Conservation (phyloP, 192 early-diverging fungal genomes). For the Geosiphon pyriformis region DNA sequence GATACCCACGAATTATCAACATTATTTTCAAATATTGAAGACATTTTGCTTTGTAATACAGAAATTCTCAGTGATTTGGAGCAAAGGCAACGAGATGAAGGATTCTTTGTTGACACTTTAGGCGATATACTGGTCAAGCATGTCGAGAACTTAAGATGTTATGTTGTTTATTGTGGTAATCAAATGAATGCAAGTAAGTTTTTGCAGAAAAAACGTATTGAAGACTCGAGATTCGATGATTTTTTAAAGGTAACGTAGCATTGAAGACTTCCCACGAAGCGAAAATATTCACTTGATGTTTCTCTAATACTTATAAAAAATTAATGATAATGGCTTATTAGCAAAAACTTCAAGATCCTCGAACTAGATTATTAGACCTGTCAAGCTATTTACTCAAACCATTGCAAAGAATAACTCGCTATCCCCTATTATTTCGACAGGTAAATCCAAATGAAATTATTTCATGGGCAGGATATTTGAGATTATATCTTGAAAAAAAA, state of each 20-base stretch:
- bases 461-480: no score
- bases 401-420: constrained; percentile 91
- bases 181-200: constrained; percentile 57
- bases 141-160: constrained; percentile 52
- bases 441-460: constrained; percentile 27
- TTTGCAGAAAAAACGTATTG: constrained; percentile 47
- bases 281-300: no score
- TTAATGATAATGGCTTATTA: no score
- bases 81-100: constrained; percentile 46
- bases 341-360: constrained; percentile 50
- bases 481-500: neutral
- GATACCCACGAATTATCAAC: constrained; percentile 51
- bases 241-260: constrained; percentile 62
- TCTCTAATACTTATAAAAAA: no score
- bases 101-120: constrained; percentile 51
- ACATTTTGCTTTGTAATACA: constrained; percentile 60
- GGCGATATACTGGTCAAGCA: constrained; percentile 61
- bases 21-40: constrained; percentile 84
- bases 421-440: constrained; percentile 80
- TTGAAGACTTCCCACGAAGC: no score
- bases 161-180: constrained; percentile 62
- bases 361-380: constrained; percentile 68
- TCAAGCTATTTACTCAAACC: constrained; percentile 81
- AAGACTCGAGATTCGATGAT: constrained; percentile 47
- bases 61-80: constrained; percentile 66